These are phyloP conservation scores for Excoecaria cochinchinensis DNA, from an alignment of 345 rosid species.

Conservation along the genomic window DNA sequence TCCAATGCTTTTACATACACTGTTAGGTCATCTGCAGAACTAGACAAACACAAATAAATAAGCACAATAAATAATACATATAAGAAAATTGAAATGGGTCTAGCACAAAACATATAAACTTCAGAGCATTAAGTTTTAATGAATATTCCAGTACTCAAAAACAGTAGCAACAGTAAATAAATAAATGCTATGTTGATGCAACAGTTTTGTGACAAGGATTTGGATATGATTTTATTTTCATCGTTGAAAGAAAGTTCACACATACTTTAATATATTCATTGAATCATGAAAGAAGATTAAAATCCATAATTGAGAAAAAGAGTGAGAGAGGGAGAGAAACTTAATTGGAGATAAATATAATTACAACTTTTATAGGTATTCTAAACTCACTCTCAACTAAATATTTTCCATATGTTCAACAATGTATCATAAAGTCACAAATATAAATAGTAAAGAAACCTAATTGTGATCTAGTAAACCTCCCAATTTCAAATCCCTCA, in stretches of 20 bases:
- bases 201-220: not conserved
- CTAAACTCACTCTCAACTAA: not conserved
- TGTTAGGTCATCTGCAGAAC: slow-evolving; percentile 68
- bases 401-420: not conserved
- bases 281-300: not conserved
- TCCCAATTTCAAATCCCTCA: not conserved
- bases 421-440: not conserved
- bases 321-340: not conserved
- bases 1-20: slow-evolving; percentile 70
- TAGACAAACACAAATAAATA: slow-evolving; percentile 33
- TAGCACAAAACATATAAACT: not conserved
- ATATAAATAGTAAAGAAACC: not conserved
- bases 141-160: not conserved
- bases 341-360: not conserved
- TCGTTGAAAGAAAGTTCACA: too few relatives aligned
- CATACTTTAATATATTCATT: not conserved
- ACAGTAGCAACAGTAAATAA: not conserved
- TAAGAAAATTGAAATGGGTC: not conserved
- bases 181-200: too few relatives aligned
- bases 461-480: not conserved
- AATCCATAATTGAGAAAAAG: not conserved
- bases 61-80: not conserved
- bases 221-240: not conserved
- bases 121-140: not conserved
- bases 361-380: not conserved